Evolutionary conservation across 345 rosid genomes (phyloP).

Genomic region (Euphorbia tirucalli): DNA sequence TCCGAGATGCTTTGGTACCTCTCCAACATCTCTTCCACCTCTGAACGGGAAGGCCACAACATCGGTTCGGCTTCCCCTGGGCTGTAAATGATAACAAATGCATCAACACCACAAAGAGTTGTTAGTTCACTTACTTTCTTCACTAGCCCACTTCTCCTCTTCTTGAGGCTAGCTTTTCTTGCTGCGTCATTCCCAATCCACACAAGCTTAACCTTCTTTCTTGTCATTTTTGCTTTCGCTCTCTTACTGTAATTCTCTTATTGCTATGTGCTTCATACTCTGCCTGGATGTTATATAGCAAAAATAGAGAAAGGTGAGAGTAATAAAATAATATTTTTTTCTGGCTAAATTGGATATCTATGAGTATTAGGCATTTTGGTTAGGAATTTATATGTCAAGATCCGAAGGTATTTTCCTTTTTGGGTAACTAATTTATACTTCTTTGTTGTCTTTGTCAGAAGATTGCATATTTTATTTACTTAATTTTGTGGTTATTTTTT

Average conservation of each 20-base stretch:
- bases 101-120: conserved; percentile 37
- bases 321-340: neutral
- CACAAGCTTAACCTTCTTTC: conserved; percentile 45
- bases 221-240: conserved; percentile 34
- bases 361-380: too few relatives aligned
- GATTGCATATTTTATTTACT: neutral
- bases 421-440: too few relatives aligned
- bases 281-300: conserved; percentile 6
- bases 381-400: too few relatives aligned
- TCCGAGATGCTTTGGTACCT: conserved; percentile 29
- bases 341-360: too few relatives aligned
- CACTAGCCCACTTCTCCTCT: conserved; percentile 40
- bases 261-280: neutral
- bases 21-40: conserved; percentile 12
- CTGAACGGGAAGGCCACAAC: conserved; percentile 34
- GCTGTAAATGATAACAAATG: conserved; percentile 35
- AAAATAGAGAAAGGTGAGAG: neutral
- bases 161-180: conserved; percentile 46
- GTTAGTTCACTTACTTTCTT: conserved; percentile 49
- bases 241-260: neutral
- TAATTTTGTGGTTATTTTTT: neutral
- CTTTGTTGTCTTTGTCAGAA: too few relatives aligned
- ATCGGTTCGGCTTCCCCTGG: conserved; percentile 38
- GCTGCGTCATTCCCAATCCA: conserved; percentile 39
- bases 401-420: too few relatives aligned